phyloP scores from a whole-genome alignment of 2,329 filamentous ascomycete species.

The Ophiognomonia clavigignenti-juglandacearum region DNA sequence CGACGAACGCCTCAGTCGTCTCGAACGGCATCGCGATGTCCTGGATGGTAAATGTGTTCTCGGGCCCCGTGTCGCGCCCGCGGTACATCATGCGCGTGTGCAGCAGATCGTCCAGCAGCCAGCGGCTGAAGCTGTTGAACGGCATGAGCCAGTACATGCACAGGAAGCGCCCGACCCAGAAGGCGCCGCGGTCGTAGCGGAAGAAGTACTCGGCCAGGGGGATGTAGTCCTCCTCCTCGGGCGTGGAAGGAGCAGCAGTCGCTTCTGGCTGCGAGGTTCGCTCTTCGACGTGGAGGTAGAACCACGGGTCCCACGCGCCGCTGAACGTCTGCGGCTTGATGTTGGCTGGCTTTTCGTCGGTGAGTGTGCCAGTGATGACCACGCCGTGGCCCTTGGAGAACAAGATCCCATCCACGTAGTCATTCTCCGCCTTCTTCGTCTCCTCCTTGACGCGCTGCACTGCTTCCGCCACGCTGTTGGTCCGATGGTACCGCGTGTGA shows the following conservation, averaged over 20 bases:
- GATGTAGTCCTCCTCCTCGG: constrained; percentile 45
- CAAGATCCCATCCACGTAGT: constrained; percentile 72
- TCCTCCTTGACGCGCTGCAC: constrained; percentile 44
- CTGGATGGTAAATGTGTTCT: constrained; percentile 63
- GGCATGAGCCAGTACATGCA: constrained; percentile 63
- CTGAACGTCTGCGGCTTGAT: constrained; percentile 47
- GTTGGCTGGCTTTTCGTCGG: constrained; percentile 42
- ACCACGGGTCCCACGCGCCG: constrained; percentile 66
- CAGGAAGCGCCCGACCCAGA: constrained; percentile 65
- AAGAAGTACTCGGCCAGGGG: constrained; percentile 71
- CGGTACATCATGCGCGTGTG: constrained; percentile 72
- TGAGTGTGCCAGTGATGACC: constrained; percentile 59
- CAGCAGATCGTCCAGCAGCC: constrained; percentile 67
- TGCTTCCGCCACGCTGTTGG: constrained; percentile 42
- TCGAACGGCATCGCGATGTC: constrained; percentile 57
- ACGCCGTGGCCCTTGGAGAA: constrained; percentile 58
- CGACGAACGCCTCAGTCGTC: constrained; percentile 45
- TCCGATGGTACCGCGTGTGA: constrained; percentile 56
- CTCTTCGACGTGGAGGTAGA: constrained; percentile 64
- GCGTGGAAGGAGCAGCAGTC: constrained; percentile 12
- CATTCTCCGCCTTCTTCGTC: constrained; percentile 40
- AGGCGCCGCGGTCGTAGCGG: constrained; percentile 69
- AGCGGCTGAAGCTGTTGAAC: constrained; percentile 61
- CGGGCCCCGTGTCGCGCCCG: constrained; percentile 62
- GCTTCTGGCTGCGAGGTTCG: constrained; percentile 26